Evolutionary conservation across 2,329 filamentous ascomycete genomes (phyloP).

Genomic region (Escovopsis weberi): DNA sequence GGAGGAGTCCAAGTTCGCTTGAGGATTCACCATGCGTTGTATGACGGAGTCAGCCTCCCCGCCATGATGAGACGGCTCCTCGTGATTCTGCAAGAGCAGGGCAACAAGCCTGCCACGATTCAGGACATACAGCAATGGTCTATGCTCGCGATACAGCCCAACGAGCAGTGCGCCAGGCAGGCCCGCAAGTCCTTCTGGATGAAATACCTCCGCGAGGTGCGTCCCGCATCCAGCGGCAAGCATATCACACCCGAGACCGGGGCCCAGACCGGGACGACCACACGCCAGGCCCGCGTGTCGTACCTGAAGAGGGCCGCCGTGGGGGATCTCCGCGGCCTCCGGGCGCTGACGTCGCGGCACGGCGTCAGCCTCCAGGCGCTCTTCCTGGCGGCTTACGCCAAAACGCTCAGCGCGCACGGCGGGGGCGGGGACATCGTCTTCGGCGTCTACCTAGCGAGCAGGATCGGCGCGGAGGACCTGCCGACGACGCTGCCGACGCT

Average conservation of each 20-base stretch:
- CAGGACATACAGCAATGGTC: conserved; percentile 14
- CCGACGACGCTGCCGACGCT: conserved; percentile 52
- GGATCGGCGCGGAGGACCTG: conserved; percentile 37
- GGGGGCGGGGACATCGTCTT: conserved; percentile 35
- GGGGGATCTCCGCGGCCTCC: conserved; percentile 18
- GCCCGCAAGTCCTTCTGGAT: conserved; percentile 26
- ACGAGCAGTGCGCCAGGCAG: conserved; percentile 2
- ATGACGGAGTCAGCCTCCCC: conserved; percentile 70
- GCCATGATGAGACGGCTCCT: conserved; percentile 34
- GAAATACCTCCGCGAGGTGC: conserved; percentile 18
- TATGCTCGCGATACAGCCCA: conserved; percentile 8
- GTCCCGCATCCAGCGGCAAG: background rate
- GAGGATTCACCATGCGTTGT: conserved; percentile 71
- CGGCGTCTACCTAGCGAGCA: conserved; percentile 74
- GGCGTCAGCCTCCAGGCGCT: conserved; percentile 59
- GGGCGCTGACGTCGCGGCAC: conserved; percentile 24
- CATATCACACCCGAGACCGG: no score
- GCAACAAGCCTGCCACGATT: conserved; percentile 2
- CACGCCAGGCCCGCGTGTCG: conserved; percentile 8
- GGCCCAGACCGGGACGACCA: background rate
- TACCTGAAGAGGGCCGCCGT: conserved; percentile 35
- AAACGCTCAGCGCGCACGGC: conserved; percentile 18
- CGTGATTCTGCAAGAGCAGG: conserved; percentile 2
- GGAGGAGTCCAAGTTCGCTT: conserved; percentile 27
- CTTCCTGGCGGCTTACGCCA: conserved; percentile 59